Conservation (phyloP, 1,284 basidiomycete species). For the Bjerkandera adusta region DNA sequence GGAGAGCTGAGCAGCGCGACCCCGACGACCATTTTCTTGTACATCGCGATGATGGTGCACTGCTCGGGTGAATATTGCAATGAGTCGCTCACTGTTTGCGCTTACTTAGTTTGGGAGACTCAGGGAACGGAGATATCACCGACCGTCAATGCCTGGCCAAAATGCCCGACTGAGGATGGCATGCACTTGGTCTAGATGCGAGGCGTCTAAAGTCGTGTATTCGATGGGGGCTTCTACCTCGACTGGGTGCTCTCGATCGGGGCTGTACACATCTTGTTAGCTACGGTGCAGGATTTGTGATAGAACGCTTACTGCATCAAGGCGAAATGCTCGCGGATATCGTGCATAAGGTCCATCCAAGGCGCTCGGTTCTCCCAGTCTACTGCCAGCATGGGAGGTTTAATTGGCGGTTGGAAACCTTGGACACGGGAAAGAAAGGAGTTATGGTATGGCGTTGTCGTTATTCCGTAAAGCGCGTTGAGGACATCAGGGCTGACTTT, state of each 20-base stretch:
- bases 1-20: slow-evolving; percentile 75
- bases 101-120: neutral
- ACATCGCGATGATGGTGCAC: slow-evolving; percentile 68
- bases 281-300: neutral
- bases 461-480: slow-evolving; percentile 51
- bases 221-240: slow-evolving; percentile 51
- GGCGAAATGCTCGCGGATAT: slow-evolving; percentile 61
- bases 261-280: slow-evolving; percentile 36
- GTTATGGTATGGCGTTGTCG: slow-evolving; percentile 56
- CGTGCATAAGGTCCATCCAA: slow-evolving; percentile 73
- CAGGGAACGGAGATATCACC: no score
- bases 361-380: slow-evolving; percentile 71
- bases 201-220: slow-evolving; percentile 58
- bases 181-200: slow-evolving; percentile 66
- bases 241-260: slow-evolving; percentile 43
- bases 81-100: slow-evolving; percentile 60
- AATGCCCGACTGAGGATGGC: slow-evolving; percentile 63
- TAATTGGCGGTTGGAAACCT: slow-evolving; percentile 29
- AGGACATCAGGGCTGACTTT: slow-evolving; percentile 43
- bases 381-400: slow-evolving; percentile 39
- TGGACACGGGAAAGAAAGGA: slow-evolving; percentile 64
- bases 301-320: slow-evolving; percentile 50
- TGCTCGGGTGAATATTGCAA: slow-evolving; percentile 64
- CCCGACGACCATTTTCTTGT: slow-evolving; percentile 72
- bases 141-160: slow-evolving; percentile 75